phyloP scores from a whole-genome alignment of 345 rosid species.

The Ceriops zippeliana region DNA sequence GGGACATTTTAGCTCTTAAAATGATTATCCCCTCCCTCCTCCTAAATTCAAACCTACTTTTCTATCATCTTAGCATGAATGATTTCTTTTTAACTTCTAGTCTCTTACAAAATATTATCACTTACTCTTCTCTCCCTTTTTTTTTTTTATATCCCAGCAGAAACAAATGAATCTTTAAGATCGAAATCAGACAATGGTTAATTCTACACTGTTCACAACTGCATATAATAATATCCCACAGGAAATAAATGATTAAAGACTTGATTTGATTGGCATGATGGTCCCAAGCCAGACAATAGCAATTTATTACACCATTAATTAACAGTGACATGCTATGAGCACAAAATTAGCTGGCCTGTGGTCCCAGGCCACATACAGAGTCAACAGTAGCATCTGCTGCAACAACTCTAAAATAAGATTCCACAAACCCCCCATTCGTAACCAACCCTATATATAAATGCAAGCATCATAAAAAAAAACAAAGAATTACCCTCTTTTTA shows the following conservation, averaged over 20 bases:
- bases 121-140: not conserved
- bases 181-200: conserved; percentile 1
- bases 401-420: conserved; percentile 1
- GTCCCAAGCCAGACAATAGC: conserved; percentile 10
- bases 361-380: not conserved
- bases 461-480: not conserved
- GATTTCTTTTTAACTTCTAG: not conserved
- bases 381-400: conserved; percentile 1
- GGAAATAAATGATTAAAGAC: conserved; percentile 8
- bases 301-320: conserved; percentile 17
- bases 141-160: not conserved
- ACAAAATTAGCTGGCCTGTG: conserved; percentile 2
- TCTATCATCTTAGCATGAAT: conserved; percentile 16
- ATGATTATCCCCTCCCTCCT: not conserved
- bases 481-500: not conserved
- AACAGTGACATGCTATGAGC: not conserved
- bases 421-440: not conserved
- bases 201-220: not conserved
- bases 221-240: not conserved
- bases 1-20: too few relatives aligned
- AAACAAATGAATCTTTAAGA: conserved; percentile 1
- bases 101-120: not conserved
- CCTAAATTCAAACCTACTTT: conserved; percentile 12
- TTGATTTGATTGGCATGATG: conserved; percentile 15
- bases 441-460: not conserved